Evolutionary conservation across 2,329 filamentous ascomycete species (phyloP), one percentile per base, ranked within the genome.

Genomic region (Triangularia verruculosa): DNA sequence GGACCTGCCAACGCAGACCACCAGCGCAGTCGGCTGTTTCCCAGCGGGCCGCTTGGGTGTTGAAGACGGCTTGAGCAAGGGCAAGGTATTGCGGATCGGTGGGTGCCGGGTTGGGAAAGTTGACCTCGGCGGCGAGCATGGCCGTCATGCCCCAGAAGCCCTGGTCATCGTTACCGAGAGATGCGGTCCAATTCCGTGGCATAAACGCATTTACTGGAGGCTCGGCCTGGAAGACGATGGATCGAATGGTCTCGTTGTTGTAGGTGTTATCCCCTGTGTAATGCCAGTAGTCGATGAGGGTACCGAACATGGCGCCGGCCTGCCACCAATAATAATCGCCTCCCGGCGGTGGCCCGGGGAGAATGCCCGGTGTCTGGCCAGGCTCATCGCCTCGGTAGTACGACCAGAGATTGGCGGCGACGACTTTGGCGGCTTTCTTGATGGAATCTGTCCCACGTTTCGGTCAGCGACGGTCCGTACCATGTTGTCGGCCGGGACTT

Each of bases 311-410:
- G 20, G 83, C 82, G 67, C 84, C 82, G 11, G 82, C 83, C 73
- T 89, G 85, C 87, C 86, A 89, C 86, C 87, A 89, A 78, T 88
- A 89, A 71, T 85, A 86, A 54, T 77, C 75, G 24, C 79, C 79
- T 20, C 64, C 71, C 3, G 79, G 77, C 7, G 80, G 80, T 32
- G 80, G 80, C 7, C 80, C 80, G 2, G 80, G 80, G 1, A 82
- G 75, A 62, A 82, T 80, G 20, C 80, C 80, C 13, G 78, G 76
- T 1, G 74, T 78, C 61, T 75, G 71, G 24, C 80, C 80, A 1
- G 77, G 74, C 54, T 79, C 67, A 63, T 79, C 75, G 61, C 80
- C 80, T 25, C 76, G 69, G 67, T 82, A 82, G 67, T 81, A 80
- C 51, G 74, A 71, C 64, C 80, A 71, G 64, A 82, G 72, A 62